These are phyloP conservation scores for Pythium monospermum DNA, from an alignment of 352 stramenopile species.

Conservation along the genomic window DNA sequence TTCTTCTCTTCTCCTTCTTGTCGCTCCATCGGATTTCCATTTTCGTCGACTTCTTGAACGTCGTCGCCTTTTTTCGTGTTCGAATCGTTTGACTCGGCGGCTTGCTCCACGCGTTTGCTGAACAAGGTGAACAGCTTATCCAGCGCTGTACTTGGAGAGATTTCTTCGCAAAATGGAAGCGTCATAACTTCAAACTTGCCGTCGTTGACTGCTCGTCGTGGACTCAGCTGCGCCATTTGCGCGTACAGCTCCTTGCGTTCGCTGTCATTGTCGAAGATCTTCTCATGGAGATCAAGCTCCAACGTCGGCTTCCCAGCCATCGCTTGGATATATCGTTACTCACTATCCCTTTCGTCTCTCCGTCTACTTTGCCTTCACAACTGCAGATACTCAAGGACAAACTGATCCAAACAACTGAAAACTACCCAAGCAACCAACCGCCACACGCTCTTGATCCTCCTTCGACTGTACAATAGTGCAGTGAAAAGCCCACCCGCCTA, in stretches of 20 bases:
- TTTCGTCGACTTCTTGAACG: too few species aligned
- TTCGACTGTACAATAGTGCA: too few species aligned
- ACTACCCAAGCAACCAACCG: too few species aligned
- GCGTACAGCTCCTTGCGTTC: conserved; percentile 23
- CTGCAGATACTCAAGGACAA: too few species aligned
- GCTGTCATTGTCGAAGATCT: conserved; percentile 28
- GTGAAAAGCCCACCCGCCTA: too few species aligned
- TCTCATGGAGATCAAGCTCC: conserved; percentile 27
- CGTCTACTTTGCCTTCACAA: not conserved
- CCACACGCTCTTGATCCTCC: too few species aligned
- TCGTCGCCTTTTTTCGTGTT: too few species aligned
- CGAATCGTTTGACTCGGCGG: too few species aligned
- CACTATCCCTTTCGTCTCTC: not conserved
- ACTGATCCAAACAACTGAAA: too few species aligned
- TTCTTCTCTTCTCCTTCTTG: too few species aligned
- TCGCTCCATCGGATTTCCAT: too few species aligned
- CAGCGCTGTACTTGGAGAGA: conserved; percentile 35
- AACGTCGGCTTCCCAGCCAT: conserved; percentile 23
- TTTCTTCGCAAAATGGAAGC: conserved; percentile 51
- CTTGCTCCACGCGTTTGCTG: too few species aligned
- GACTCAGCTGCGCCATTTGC: conserved; percentile 38
- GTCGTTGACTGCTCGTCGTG: conserved; percentile 22
- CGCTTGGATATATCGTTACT: not conserved
- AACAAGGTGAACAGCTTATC: conserved; percentile 45
- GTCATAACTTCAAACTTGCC: conserved; percentile 29